Base-by-base conservation (phyloP, 2,329 filamentous ascomycete species). In the Lachnellula occidentalis region DNA sequence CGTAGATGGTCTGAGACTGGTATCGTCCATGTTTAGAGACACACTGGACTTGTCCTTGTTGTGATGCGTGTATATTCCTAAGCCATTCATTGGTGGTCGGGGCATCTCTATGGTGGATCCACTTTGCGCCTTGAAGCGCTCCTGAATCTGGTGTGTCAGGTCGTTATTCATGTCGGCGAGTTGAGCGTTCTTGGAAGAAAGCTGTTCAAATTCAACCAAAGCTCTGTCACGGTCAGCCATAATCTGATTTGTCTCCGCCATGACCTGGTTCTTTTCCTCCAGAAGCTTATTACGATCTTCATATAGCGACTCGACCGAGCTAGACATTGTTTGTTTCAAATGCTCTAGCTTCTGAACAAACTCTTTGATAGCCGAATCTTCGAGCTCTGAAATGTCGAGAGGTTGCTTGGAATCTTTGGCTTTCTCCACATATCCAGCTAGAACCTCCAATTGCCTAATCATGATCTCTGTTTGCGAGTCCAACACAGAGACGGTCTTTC, bases 401-500 rank as follows among this genome's bases (percentile, higher is more conserved):
- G 90, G 85, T 51, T 87, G 83, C 66, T 88, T 88, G 46, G 82
- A 88, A 60, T 90, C 86, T 73, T 96, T 96, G 52, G 90, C 91
- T 50, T 83, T 83, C 68, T 92, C 88, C 19, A 96, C 84, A 68
- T 94, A 92, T 45, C 92, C 90, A 4, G 90, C 92, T 65, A 96
- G 81, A 37, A 92, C 87, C 67, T 95, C 90, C 17, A 97, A 77
- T 70, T 97, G 91, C 41, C 89, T 87, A 65, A 97, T 89, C 73
- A 96, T 92, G 70, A 97, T 92, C 72, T 97, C 92, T 49, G 91
- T 90, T 72, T 96, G 90, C 0, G 92, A 92, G 69, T 97, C 92
- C 50, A 97, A 77, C 17, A 95, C 88, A 6, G 92, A 92, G 70
- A 99, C 94, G 0, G 94, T 97, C 66, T 95, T 96, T 55, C 94